These are phyloP conservation scores for Cladosporium velox DNA, from an alignment of 2,329 filamentous ascomycete species.

Conservation along the genomic window DNA sequence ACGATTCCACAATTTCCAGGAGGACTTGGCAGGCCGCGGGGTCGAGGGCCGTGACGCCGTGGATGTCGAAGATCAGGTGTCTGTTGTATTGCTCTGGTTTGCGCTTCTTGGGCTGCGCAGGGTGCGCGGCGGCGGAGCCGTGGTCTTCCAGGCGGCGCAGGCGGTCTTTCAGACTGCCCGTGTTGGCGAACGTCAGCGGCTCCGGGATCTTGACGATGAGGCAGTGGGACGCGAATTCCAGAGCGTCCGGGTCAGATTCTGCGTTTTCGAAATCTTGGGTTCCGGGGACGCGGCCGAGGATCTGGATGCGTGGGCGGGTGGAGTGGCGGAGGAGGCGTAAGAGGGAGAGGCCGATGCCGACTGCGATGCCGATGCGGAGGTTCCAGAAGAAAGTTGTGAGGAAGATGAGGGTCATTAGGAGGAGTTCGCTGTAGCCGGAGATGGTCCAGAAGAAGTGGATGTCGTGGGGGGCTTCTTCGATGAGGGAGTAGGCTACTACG, in stretches of 20 bases:
- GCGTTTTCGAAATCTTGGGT: constrained; percentile 86
- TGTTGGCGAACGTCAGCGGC: constrained; percentile 95
- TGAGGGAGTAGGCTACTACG: constrained; percentile 89
- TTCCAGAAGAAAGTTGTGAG: constrained; percentile 93
- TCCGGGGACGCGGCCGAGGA: constrained; percentile 83
- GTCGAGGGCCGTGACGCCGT: constrained; percentile 93
- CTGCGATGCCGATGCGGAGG: constrained; percentile 86
- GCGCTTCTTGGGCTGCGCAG: constrained; percentile 78
- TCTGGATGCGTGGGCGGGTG: constrained; percentile 92
- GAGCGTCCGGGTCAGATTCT: constrained; percentile 51
- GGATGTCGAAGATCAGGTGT: constrained; percentile 95
- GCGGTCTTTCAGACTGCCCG: constrained; percentile 76
- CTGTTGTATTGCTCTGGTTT: constrained; percentile 73
- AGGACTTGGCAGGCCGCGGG: constrained; percentile 91
- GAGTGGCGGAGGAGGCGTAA: constrained; percentile 87
- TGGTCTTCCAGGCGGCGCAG: constrained; percentile 84
- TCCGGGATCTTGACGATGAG: constrained; percentile 98
- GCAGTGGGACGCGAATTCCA: constrained; percentile 90
- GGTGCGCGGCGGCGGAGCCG: constrained; percentile 81
- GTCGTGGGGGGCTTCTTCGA: constrained; percentile 94
- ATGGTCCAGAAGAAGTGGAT: constrained; percentile 86
- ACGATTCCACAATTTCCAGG: constrained; percentile 80
- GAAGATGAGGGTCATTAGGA: constrained; percentile 88
- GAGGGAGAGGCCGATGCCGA: constrained; percentile 88
- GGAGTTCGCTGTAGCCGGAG: constrained; percentile 80